These are phyloP conservation scores for Basipetospora chlamydospora DNA, from an alignment of 2,329 filamentous ascomycete species.

Conservation along the genomic window DNA sequence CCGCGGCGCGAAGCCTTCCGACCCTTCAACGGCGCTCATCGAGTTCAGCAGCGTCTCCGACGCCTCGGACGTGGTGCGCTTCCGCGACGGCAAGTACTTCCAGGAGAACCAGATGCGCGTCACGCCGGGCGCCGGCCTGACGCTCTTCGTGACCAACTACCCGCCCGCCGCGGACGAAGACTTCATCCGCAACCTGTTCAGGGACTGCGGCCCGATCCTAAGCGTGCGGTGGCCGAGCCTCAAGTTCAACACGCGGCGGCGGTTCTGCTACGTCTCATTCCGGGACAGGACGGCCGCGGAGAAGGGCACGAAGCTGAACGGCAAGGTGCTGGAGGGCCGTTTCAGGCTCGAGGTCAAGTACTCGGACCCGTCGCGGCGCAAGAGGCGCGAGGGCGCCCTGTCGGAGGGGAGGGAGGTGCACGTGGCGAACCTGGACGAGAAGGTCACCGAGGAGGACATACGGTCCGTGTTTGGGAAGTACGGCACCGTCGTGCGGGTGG, in stretches of 20 bases:
- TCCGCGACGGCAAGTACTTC: conserved; percentile 68
- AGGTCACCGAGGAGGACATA: conserved; percentile 52
- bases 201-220: conserved; percentile 65
- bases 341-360: conserved; percentile 64
- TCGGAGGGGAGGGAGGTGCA: conserved; percentile 83
- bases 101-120: conserved; percentile 61
- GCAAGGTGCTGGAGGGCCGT: conserved; percentile 50
- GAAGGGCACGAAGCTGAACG: conserved; percentile 59
- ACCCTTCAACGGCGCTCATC: conserved; percentile 57
- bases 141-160: conserved; percentile 84
- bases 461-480: conserved; percentile 58
- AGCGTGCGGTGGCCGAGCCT: conserved; percentile 83
- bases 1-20: conserved; percentile 42
- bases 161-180: conserved; percentile 60
- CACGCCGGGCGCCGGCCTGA: conserved; percentile 59
- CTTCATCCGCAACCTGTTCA: conserved; percentile 55
- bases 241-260: conserved; percentile 73
- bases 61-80: conserved; percentile 66
- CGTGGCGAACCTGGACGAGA: conserved; percentile 52
- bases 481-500: conserved; percentile 58
- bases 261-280: conserved; percentile 96
- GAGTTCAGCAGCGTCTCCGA: conserved; percentile 77
- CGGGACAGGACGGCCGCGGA: conserved; percentile 51
- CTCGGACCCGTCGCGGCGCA: conserved; percentile 67
- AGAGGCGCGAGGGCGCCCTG: conserved; percentile 62